Evolutionary conservation across 176 grass and related monocot species (phyloP).

Genomic region (Juncus inflexus): DNA sequence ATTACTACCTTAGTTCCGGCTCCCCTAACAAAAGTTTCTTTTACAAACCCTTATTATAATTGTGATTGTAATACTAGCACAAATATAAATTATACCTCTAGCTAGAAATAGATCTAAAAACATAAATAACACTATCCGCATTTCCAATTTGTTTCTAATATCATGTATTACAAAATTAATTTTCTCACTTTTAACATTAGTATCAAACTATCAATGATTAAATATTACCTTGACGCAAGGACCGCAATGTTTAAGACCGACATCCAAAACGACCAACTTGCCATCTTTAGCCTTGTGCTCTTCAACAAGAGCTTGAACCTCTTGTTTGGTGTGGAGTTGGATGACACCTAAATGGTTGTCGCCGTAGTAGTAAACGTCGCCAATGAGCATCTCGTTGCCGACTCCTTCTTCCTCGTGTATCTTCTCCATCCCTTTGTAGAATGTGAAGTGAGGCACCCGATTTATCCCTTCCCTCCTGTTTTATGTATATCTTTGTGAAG

Average conservation of each 20-base stretch:
- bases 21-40: too few relatives aligned
- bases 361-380: slow-evolving; percentile 91
- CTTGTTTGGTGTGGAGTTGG: slow-evolving; percentile 56
- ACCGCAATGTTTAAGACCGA: slow-evolving; percentile 89
- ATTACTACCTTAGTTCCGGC: too few relatives aligned
- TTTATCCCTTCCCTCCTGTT: slow-evolving; percentile 56
- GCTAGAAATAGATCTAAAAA: too few relatives aligned
- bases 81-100: too few relatives aligned
- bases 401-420: slow-evolving; percentile 90
- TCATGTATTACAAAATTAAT: too few relatives aligned
- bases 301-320: slow-evolving; percentile 64
- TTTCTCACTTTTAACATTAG: too few relatives aligned
- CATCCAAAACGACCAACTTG: slow-evolving; percentile 86
- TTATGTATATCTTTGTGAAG: too few relatives aligned
- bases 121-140: too few relatives aligned
- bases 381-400: slow-evolving; percentile 63
- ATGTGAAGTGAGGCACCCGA: slow-evolving; percentile 75
- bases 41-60: too few relatives aligned
- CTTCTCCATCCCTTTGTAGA: slow-evolving; percentile 85
- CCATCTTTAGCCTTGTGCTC: slow-evolving; percentile 46
- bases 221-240: slow-evolving; percentile 67
- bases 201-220: neutral
- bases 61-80: too few relatives aligned
- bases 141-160: too few relatives aligned
- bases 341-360: slow-evolving; percentile 73